Evolutionary conservation across 768 basidiomycete genomes (phyloP).

Genomic region (Amanita polypyramis): DNA sequence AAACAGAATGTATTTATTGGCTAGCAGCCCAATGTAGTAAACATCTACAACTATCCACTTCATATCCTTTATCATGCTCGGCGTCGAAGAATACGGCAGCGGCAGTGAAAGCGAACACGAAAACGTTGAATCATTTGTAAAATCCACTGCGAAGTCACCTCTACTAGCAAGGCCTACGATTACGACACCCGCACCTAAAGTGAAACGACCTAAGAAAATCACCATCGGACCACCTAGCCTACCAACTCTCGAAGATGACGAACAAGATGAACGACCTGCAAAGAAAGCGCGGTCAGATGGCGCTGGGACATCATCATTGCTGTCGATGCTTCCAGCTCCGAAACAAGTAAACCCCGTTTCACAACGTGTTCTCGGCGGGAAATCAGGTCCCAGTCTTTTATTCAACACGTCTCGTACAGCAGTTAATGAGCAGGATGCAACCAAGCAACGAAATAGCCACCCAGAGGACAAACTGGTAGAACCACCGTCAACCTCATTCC

Average conservation of each 20-base stretch:
- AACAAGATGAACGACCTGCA: conserved; percentile 34
- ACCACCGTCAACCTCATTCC: conserved; percentile 35
- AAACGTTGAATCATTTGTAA: conserved; percentile 6
- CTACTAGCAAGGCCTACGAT: background rate
- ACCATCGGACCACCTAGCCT: conserved; percentile 47
- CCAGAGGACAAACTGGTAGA: conserved; percentile 6
- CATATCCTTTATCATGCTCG: conserved; percentile 47
- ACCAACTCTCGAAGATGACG: conserved; percentile 21
- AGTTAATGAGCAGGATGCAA: conserved; percentile 12
- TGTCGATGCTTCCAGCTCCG: conserved; percentile 70
- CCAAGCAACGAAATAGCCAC: conserved; percentile 13
- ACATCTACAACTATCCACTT: too few relatives aligned
- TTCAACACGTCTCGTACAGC: conserved; percentile 30
- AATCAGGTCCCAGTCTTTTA: conserved; percentile 48
- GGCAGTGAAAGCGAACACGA: conserved; percentile 51
- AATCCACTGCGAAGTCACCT: conserved; percentile 6
- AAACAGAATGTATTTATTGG: too few relatives aligned
- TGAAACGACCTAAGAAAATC: conserved; percentile 46
- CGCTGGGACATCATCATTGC: conserved; percentile 51
- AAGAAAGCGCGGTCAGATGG: conserved; percentile 51
- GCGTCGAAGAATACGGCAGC: conserved; percentile 71
- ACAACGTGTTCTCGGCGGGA: conserved; percentile 55
- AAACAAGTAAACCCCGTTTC: conserved; percentile 42
- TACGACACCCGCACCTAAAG: conserved; percentile 9
- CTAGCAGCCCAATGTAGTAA: background rate